A percentile compares a stretch with the other conserved stretches of the same genome.
Evolutionary conservation across 352 stramenopile species (phyloP).

Genomic region (Globisporangium heterothallicum): DNA sequence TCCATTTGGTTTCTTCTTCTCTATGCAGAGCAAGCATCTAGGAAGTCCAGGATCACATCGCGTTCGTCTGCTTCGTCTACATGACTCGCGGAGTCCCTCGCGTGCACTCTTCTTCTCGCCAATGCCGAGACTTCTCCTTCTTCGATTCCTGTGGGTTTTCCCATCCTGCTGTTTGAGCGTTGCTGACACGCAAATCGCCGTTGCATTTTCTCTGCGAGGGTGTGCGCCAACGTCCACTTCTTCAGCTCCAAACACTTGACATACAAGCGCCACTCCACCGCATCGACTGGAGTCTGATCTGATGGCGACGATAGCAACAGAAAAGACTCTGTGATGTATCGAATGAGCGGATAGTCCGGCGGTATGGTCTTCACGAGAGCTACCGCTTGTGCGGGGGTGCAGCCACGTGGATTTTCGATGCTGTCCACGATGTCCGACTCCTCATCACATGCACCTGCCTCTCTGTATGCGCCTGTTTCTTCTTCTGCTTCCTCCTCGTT

Average conservation of each 20-base stretch:
- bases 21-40: conserved; percentile 8
- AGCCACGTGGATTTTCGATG: too few relatives aligned
- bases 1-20: neutral
- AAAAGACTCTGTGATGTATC: conserved; percentile 16
- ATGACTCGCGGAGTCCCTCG: too few relatives aligned
- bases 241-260: conserved; percentile 15
- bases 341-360: conserved; percentile 12
- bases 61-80: neutral
- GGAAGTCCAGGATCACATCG: conserved; percentile 10
- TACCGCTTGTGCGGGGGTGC: too few relatives aligned
- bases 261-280: conserved; percentile 22
- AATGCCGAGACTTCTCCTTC: neutral
- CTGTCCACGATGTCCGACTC: too few relatives aligned
- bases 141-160: too few relatives aligned
- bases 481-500: too few relatives aligned
- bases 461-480: too few relatives aligned
- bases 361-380: conserved; percentile 10
- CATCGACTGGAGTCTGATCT: neutral
- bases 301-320: neutral
- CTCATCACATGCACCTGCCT: too few relatives aligned
- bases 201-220: conserved; percentile 23
- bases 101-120: neutral
- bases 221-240: conserved; percentile 22
- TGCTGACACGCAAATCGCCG: conserved; percentile 4
- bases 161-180: neutral